Conservation (phyloP, 805 yeast genomes). For the Yamadazyma endophytica region DNA sequence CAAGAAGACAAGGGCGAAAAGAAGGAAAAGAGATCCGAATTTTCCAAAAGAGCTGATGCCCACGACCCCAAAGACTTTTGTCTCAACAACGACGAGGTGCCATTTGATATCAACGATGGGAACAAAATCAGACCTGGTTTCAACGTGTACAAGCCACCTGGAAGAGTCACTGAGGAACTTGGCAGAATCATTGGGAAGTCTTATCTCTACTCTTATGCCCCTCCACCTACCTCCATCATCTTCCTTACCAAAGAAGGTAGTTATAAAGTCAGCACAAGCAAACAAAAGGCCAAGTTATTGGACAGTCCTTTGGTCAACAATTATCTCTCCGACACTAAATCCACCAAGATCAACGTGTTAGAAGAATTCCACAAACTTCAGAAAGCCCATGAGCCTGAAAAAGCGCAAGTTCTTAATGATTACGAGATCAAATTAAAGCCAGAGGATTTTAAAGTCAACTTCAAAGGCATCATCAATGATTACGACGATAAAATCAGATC, state of each 20-base stretch:
- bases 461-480: conserved; percentile 14
- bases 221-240: conserved; percentile 30
- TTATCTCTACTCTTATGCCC: conserved; percentile 39
- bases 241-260: conserved; percentile 37
- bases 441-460: conserved; percentile 23
- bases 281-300: conserved; percentile 20
- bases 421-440: conserved; percentile 24
- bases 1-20: conserved; percentile 8
- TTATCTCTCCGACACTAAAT: conserved; percentile 3
- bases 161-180: conserved; percentile 22
- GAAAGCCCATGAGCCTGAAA: conserved; percentile 14
- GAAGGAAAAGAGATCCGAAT: conserved; percentile 10
- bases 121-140: conserved; percentile 30
- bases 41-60: conserved; percentile 11
- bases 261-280: conserved; percentile 19
- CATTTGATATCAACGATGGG: conserved; percentile 13
- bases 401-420: conserved; percentile 17
- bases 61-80: conserved; percentile 16
- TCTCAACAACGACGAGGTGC: conserved; percentile 11
- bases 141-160: conserved; percentile 30
- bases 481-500: conserved; percentile 13
- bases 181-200: conserved; percentile 32
- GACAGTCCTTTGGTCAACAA: conserved; percentile 12
- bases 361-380: conserved; percentile 19
- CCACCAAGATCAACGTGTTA: conserved; percentile 12